Evolutionary conservation across 495 filamentous ascomycete species (phyloP).

Genomic region (Parachaetomium inaequale): DNA sequence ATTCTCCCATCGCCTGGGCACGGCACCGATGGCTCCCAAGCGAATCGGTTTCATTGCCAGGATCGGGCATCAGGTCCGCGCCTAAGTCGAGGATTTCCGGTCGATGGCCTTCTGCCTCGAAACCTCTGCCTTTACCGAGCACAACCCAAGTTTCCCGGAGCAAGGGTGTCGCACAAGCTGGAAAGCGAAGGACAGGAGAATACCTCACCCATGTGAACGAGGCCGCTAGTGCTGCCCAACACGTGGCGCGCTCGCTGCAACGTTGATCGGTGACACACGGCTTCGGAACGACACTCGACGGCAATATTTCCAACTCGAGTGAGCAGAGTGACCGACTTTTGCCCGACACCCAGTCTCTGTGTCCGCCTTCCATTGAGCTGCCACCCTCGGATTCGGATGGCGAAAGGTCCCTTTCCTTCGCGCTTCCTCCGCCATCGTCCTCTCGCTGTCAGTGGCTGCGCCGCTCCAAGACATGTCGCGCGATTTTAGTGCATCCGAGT

Average conservation of each 20-base stretch:
- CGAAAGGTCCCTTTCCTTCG: background rate
- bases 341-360: background rate
- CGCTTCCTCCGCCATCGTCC: background rate
- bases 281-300: background rate
- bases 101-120: background rate
- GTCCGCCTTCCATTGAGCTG: background rate
- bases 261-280: conserved; percentile 10
- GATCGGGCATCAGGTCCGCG: background rate
- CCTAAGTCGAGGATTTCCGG: background rate
- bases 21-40: background rate
- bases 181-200: background rate
- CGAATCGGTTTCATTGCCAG: background rate
- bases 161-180: background rate
- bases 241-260: conserved; percentile 15
- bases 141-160: background rate
- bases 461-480: conserved; percentile 10
- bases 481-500: conserved; percentile 16
- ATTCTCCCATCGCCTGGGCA: too few species aligned
- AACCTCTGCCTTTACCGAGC: background rate
- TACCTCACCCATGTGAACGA: background rate
- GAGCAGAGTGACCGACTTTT: background rate
- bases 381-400: background rate
- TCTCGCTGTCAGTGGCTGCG: background rate
- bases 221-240: conserved; percentile 5
- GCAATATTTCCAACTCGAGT: conserved; percentile 3